These are phyloP conservation scores for Hymenotorrendiella dingleyae DNA, from an alignment of 2,329 filamentous ascomycete species.

Conservation along the genomic window DNA sequence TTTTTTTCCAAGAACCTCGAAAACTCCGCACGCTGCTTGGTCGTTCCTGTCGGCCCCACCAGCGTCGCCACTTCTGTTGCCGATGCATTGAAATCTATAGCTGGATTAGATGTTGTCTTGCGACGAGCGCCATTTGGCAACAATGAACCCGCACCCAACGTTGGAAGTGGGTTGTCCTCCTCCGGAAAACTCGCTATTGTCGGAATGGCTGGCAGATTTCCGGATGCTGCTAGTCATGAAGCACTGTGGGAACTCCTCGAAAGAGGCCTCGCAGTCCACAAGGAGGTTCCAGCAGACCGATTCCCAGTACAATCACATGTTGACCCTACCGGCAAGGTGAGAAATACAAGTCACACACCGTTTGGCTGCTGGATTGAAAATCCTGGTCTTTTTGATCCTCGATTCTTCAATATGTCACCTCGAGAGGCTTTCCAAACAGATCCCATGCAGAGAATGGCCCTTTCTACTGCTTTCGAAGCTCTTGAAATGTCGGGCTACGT, in stretches of 20 bases:
- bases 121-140: constrained; percentile 4
- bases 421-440: constrained; percentile 74
- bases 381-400: constrained; percentile 68
- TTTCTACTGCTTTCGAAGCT: constrained; percentile 73
- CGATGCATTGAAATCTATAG: background rate
- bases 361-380: constrained; percentile 67
- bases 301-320: constrained; percentile 67
- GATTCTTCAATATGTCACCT: constrained; percentile 81
- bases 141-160: constrained; percentile 1
- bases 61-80: background rate
- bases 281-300: constrained; percentile 53
- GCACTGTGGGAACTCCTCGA: constrained; percentile 12
- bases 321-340: constrained; percentile 63
- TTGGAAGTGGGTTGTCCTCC: background rate
- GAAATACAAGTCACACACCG: constrained; percentile 70
- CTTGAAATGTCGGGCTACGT: constrained; percentile 77
- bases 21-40: constrained; percentile 1
- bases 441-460: constrained; percentile 59
- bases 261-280: constrained; percentile 7
- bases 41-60: constrained; percentile 6
- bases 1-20: background rate
- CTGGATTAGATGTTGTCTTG: background rate
- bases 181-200: constrained; percentile 12
- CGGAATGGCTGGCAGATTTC: constrained; percentile 12
- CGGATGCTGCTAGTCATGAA: constrained; percentile 7